Evolutionary conservation across 805 yeast genomes (phyloP).

Genomic region (Kodamaea nitidulidarum): DNA sequence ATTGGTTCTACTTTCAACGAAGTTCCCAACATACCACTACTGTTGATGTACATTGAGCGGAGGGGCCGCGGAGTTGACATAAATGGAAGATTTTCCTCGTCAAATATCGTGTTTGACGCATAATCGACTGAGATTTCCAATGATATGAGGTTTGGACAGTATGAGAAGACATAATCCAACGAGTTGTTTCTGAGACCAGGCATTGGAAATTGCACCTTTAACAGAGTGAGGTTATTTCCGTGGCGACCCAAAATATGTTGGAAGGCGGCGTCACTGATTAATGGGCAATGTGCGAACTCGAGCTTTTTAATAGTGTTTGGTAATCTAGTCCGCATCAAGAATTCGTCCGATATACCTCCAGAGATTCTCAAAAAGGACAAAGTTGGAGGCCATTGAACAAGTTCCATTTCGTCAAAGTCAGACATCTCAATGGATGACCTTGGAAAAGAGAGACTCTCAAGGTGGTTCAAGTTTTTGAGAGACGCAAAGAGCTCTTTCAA

Average conservation of each 20-base stretch:
- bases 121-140: slow-evolving; percentile 80
- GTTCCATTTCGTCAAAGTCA: slow-evolving; percentile 51
- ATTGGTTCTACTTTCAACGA: slow-evolving; percentile 80
- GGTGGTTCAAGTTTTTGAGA: slow-evolving; percentile 53
- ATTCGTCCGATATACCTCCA: slow-evolving; percentile 86
- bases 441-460: slow-evolving; percentile 82
- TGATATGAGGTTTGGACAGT: slow-evolving; percentile 68
- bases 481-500: slow-evolving; percentile 74
- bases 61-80: slow-evolving; percentile 43
- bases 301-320: slow-evolving; percentile 68
- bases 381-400: slow-evolving; percentile 72
- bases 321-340: slow-evolving; percentile 63
- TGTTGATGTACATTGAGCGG: slow-evolving; percentile 62
- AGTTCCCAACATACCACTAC: slow-evolving; percentile 85
- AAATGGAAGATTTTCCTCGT: slow-evolving; percentile 26
- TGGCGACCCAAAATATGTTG: slow-evolving; percentile 56
- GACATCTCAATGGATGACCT: slow-evolving; percentile 62
- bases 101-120: slow-evolving; percentile 43
- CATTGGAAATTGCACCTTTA: slow-evolving; percentile 83
- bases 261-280: slow-evolving; percentile 60
- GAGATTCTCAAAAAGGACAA: slow-evolving; percentile 69
- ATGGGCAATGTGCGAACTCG: slow-evolving; percentile 87
- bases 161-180: slow-evolving; percentile 65
- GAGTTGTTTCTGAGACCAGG: slow-evolving; percentile 69
- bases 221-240: slow-evolving; percentile 60